Base-by-base conservation (phyloP, 2,329 filamentous ascomycete species). In the Hymenoscyphus fraxineus region DNA sequence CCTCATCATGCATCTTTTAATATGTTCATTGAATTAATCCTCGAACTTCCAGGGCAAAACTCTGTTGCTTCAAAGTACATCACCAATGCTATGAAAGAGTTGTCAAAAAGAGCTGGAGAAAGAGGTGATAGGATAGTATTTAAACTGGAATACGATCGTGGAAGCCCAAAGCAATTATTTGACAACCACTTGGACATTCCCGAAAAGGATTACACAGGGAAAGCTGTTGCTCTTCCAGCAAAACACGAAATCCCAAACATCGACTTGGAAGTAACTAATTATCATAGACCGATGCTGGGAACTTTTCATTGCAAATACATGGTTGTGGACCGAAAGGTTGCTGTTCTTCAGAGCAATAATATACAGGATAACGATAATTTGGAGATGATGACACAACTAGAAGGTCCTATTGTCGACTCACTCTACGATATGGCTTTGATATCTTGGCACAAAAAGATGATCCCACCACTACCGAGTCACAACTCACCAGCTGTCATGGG, bases 251-350 rank as follows among this genome's bases (percentile, higher is more conserved):
- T 93, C 2, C 89, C 90, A 0, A 83, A 91, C 70, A 76, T 93
- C 35, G 86, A 92, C 66, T 75, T 94, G 40, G 80, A 91, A 71
- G 89, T 93, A 6, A 82, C 90, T 66, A 93, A 91, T 72, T 88
- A 87, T 70, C 91, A 93, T 71, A 81, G 82, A 13, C 83, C 89
- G 1, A 76, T 89, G 1, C 76, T 93, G 2, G 90, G 91, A 0
- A 94, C 91, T 0, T 89, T 93, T 51, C 91, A 93, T 71, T 81
- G 86, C 67, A 94, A 94, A 73, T 92, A 89, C 73, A 90, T 91
- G 81, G 79, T 93, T 1, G 85, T 93, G 1, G 91, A 94, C 74
- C 82, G 90, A 6, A 85, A 83, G 66, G 80, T 89, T n/a, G 90
- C 84, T 0, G 78, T 91, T 1, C 74, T 93, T 1, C 88, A 90